These are phyloP conservation scores for Pyrrhoderma noxium DNA, from an alignment of 1,284 basidiomycete genomes.

Conservation along the genomic window DNA sequence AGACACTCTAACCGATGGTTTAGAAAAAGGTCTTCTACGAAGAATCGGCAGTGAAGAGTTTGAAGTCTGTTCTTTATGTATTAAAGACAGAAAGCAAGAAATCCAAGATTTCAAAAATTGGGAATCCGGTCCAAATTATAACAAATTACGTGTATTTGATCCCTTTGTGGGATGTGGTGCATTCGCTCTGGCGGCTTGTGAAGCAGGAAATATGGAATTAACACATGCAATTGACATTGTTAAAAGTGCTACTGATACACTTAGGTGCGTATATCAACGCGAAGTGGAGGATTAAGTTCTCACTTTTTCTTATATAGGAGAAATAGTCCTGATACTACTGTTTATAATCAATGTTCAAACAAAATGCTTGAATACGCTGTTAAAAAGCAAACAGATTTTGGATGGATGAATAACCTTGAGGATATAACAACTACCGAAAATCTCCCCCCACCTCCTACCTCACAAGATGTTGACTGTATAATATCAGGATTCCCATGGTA, in stretches of 20 bases:
- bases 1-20: slow-evolving; percentile 30
- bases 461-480: slow-evolving; percentile 51
- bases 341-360: slow-evolving; percentile 59
- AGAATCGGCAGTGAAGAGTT: slow-evolving; percentile 33
- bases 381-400: slow-evolving; percentile 21
- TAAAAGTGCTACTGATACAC: slow-evolving; percentile 61
- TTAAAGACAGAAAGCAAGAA: slow-evolving; percentile 26
- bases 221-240: slow-evolving; percentile 62
- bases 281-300: slow-evolving; percentile 21
- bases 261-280: slow-evolving; percentile 33
- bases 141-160: slow-evolving; percentile 45
- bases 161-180: slow-evolving; percentile 61
- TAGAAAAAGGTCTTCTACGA: slow-evolving; percentile 23
- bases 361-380: slow-evolving; percentile 43
- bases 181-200: slow-evolving; percentile 50
- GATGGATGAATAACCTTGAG: slow-evolving; percentile 36
- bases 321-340: slow-evolving; percentile 25
- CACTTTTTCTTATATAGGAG: not conserved
- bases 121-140: slow-evolving; percentile 27
- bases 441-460: slow-evolving; percentile 37
- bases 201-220: slow-evolving; percentile 43
- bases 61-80: slow-evolving; percentile 30
- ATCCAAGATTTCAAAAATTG: slow-evolving; percentile 24
- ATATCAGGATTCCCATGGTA: slow-evolving; percentile 71
- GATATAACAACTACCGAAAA: slow-evolving; percentile 32